Evolutionary conservation across 768 basidiomycete genomes (phyloP).

Genomic region (Artomyces pyxidatus): DNA sequence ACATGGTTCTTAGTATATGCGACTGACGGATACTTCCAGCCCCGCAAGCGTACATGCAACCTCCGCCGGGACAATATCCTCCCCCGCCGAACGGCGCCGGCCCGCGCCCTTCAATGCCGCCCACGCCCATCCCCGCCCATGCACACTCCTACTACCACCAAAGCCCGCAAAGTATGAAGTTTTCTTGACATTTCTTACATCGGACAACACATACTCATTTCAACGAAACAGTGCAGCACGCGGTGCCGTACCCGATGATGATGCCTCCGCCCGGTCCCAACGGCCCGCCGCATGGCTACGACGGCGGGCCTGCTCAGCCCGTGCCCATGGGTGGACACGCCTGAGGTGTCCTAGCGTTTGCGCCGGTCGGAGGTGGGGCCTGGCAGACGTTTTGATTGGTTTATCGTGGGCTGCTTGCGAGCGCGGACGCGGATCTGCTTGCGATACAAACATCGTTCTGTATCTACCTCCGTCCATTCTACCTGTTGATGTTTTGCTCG

Average conservation of each 20-base stretch:
- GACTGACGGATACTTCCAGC: conserved; percentile 28
- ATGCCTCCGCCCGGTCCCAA: conserved; percentile 71
- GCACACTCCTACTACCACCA: conserved; percentile 87
- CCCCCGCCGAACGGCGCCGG: conserved; percentile 71
- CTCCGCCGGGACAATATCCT: conserved; percentile 70
- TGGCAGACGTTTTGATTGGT: conserved; percentile 2
- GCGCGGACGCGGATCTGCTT: not conserved
- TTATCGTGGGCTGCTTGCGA: conserved; percentile 9
- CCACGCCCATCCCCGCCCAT: conserved; percentile 80
- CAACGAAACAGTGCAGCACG: conserved; percentile 61
- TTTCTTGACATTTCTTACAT: conserved; percentile 9
- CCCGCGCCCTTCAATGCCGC: conserved; percentile 85
- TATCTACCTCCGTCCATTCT: conserved; percentile 10
- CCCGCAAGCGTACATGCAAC: conserved; percentile 74
- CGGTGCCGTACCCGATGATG: conserved; percentile 88
- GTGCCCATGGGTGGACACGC: conserved; percentile 75
- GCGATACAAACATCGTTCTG: conserved; percentile 1
- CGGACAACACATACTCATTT: conserved; percentile 24
- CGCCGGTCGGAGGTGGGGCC: not conserved
- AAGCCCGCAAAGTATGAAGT: conserved; percentile 69
- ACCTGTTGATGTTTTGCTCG: not conserved
- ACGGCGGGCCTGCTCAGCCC: conserved; percentile 57
- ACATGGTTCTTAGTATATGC: not conserved
- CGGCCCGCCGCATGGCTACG: conserved; percentile 66
- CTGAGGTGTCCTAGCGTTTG: conserved; percentile 24